Evolutionary conservation across 768 basidiomycete genomes (phyloP).

Genomic region (Podaxis sp.): DNA sequence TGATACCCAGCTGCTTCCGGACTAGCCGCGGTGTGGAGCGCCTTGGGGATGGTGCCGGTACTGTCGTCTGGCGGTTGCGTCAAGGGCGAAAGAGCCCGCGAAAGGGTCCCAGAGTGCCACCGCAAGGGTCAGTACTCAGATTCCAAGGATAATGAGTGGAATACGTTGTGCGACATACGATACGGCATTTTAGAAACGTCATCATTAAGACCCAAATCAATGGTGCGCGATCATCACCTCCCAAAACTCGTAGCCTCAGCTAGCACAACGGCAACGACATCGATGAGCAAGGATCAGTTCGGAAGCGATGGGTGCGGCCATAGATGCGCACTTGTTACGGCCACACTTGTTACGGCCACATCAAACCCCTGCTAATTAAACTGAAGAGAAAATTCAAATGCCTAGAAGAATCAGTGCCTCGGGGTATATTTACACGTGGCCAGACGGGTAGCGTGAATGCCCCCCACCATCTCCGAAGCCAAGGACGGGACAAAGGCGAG

Average conservation of each 20-base stretch:
- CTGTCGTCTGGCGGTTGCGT: not conserved
- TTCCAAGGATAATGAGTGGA: constrained; percentile 1
- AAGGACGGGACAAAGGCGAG: not conserved
- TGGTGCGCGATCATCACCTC: not conserved
- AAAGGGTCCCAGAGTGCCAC: not conserved
- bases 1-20: constrained; percentile 1
- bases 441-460: not conserved
- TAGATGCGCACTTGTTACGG: not conserved
- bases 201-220: not conserved
- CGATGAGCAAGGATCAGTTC: not conserved
- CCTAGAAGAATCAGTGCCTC: not conserved
- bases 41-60: not conserved
- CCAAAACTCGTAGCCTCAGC: not conserved
- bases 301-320: not conserved
- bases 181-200: constrained; percentile 1
- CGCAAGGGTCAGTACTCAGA: not conserved
- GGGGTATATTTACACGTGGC: constrained; percentile 1
- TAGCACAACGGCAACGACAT: not conserved
- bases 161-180: not conserved
- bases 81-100: not conserved
- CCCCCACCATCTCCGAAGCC: not conserved
- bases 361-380: too few relatives aligned
- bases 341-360: too few relatives aligned
- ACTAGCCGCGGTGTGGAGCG: not conserved
- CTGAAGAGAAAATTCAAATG: too few relatives aligned